These are phyloP conservation scores for Sindora glabra DNA, from an alignment of 306 rosid species.

Conservation along the genomic window DNA sequence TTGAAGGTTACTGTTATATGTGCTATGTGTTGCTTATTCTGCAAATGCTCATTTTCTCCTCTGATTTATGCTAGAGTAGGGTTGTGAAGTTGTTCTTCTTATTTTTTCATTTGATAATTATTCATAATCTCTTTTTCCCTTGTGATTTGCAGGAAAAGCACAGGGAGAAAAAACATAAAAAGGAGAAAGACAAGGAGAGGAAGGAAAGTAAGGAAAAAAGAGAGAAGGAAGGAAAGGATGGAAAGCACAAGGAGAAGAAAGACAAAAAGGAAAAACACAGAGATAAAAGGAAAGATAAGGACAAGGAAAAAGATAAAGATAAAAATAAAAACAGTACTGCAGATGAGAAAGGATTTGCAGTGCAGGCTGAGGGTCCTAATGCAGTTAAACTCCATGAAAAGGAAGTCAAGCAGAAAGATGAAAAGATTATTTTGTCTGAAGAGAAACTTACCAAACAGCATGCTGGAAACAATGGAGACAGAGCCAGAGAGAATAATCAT, in stretches of 20 bases:
- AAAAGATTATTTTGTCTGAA: slow-evolving; percentile 26
- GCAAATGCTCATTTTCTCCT: too few relatives aligned
- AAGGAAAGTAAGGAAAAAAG: slow-evolving; percentile 63
- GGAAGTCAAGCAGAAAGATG: slow-evolving; percentile 35
- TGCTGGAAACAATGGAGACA: slow-evolving; percentile 47
- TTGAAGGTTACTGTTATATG: too few relatives aligned
- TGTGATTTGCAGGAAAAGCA: slow-evolving; percentile 55
- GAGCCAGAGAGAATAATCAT: slow-evolving; percentile 36
- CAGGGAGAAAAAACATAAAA: slow-evolving; percentile 61
- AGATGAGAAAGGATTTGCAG: slow-evolving; percentile 47
- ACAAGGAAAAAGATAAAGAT: slow-evolving; percentile 37
- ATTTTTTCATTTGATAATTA: slow-evolving; percentile 3
- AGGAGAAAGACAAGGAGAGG: slow-evolving; percentile 80
- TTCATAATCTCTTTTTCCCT: neutral
- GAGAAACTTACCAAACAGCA: slow-evolving; percentile 41
- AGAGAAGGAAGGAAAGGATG: slow-evolving; percentile 68
- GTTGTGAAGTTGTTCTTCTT: neutral
- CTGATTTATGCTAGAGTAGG: too few relatives aligned
- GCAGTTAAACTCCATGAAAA: slow-evolving; percentile 39
- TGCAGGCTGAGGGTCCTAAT: slow-evolving; percentile 24
- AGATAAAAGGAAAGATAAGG: slow-evolving; percentile 65
- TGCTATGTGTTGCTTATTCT: too few relatives aligned
- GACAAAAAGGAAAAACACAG: slow-evolving; percentile 66
- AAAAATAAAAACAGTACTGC: slow-evolving; percentile 33
- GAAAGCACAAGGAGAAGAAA: slow-evolving; percentile 61